Evolutionary conservation across 371 early-diverging fungal species (phyloP).

Genomic region (Mortierella sp.): DNA sequence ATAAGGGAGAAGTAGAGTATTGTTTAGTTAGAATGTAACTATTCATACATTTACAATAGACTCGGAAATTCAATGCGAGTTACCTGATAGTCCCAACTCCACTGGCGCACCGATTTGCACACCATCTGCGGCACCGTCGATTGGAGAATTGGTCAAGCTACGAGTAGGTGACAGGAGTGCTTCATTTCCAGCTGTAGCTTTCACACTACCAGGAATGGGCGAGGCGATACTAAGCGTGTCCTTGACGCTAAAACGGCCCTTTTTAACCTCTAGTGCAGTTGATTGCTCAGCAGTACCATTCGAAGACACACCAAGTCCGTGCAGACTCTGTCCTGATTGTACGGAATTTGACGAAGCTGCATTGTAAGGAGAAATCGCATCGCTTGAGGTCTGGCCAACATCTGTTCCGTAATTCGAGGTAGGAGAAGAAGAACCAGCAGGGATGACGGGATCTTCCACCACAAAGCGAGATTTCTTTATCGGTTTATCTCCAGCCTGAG

Average conservation of each 20-base stretch:
- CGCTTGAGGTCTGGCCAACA: slow-evolving; percentile 17
- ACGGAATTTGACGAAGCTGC: slow-evolving; percentile 2
- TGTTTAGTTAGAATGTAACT: neutral
- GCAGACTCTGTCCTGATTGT: slow-evolving; percentile 21
- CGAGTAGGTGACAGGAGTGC: slow-evolving; percentile 43
- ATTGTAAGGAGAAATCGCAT: slow-evolving; percentile 12
- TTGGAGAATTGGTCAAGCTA: slow-evolving; percentile 36
- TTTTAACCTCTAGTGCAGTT: slow-evolving; percentile 28
- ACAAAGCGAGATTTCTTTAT: slow-evolving; percentile 67
- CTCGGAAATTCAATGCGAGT: neutral
- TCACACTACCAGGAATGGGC: slow-evolving; percentile 26
- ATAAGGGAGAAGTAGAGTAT: neutral
- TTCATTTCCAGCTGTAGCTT: slow-evolving; percentile 13
- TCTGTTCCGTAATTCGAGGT: slow-evolving; percentile 22
- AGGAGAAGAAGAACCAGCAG: slow-evolving; percentile 15
- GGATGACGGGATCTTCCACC: slow-evolving; percentile 55
- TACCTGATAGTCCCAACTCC: slow-evolving; percentile 31
- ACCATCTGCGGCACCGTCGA: slow-evolving; percentile 33
- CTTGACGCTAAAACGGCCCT: slow-evolving; percentile 51
- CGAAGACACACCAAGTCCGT: slow-evolving; percentile 41
- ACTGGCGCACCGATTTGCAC: slow-evolving; percentile 23
- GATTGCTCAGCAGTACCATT: slow-evolving; percentile 5
- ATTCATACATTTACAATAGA: neutral
- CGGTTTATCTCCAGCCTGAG: slow-evolving; percentile 27
- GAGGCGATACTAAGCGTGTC: slow-evolving; percentile 42